phyloP scores from a whole-genome alignment of 768 basidiomycete species.

The Pisolithus orientalis region DNA sequence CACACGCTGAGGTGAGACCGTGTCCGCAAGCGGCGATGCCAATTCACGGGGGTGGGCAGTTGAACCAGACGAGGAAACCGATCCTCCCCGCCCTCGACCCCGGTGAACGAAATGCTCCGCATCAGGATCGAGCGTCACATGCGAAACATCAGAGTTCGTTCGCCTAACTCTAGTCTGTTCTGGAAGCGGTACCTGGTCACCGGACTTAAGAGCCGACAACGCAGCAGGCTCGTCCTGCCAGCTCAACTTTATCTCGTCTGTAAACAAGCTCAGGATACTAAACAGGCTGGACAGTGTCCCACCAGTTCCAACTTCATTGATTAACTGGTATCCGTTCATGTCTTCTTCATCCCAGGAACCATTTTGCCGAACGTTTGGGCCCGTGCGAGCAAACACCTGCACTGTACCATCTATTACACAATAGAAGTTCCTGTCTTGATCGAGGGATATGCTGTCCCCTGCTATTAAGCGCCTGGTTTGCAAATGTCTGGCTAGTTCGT shows the following conservation, averaged over 20 bases:
- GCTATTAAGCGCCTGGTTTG: constrained; percentile 95
- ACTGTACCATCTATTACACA: constrained; percentile 98
- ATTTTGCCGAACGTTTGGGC: constrained; percentile 42
- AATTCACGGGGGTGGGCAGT: constrained; percentile 50
- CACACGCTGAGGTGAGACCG: constrained; percentile 6
- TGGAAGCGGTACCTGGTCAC: constrained; percentile 16
- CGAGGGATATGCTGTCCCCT: constrained; percentile 87
- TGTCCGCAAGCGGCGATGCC: constrained; percentile 15
- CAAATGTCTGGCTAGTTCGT: constrained; percentile 92
- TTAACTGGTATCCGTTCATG: constrained; percentile 91
- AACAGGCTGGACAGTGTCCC: constrained; percentile 95
- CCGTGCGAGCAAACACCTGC: constrained; percentile 81
- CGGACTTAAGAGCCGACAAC: constrained; percentile 21
- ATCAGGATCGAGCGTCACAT: constrained; percentile 39
- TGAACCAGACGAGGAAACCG: constrained; percentile 62
- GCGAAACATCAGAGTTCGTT: constrained; percentile 61
- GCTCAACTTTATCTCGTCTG: constrained; percentile 86
- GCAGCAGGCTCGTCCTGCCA: constrained; percentile 67
- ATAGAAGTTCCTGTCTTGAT: constrained; percentile 93
- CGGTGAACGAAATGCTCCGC: constrained; percentile 13
- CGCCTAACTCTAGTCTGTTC: constrained; percentile 26
- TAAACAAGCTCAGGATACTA: constrained; percentile 94
- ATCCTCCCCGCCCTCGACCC: constrained; percentile 41
- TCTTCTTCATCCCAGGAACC: constrained; percentile 77
- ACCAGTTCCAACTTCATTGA: constrained; percentile 94